Evolutionary conservation across 2,329 filamentous ascomycete species (phyloP), one percentile per base, ranked within the genome.

Genomic region (Reticulascus tulasneorum): DNA sequence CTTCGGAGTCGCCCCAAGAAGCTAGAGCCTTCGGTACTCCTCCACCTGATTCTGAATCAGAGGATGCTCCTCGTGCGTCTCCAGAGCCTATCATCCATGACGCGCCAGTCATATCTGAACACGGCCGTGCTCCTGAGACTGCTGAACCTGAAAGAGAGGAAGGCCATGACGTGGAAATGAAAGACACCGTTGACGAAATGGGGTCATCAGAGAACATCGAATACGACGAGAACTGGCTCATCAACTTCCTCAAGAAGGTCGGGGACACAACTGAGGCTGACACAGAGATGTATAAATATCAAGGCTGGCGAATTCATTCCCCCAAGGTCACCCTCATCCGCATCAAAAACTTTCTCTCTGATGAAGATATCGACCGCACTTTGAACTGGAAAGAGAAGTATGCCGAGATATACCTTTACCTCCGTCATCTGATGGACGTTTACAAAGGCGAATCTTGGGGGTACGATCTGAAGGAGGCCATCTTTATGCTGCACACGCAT

Each of bases 341-440:
- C 9, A 53, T 56, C 28, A 54, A 50, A 32, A 66, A 64, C 44
- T 78, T 73, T 42, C 64, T 79, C 16, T 49, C 62, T 4, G 69
- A 74, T 20, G 64, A 71, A 42, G 69, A 77, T 44, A 47, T 54
- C 6, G 60, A 67, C 37, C 60, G 66, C 12, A 63, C 60, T 38
- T 28, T 56, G 2, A 45, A 56, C 27, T 75, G 70, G 60, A 47
- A 59, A 2, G 30, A 42, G 9, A 62, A 64, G 33, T 50, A 63
- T 7, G 48, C 42, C 15, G 62, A 60, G 37, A 49, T 69, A 10
- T 47, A 49, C 13, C 48, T 57, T 18, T 73, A 71, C 47, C 52
- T 73, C 19, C 35, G 54, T 7, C 54, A 62, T 43, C 38, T 49
- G 16, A 29, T 46, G 7, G 16, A 42, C 9, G 50, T 43, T 24